Evolutionary conservation across 805 yeast species (phyloP).

Genomic region (Blastobotrys terrestris): DNA sequence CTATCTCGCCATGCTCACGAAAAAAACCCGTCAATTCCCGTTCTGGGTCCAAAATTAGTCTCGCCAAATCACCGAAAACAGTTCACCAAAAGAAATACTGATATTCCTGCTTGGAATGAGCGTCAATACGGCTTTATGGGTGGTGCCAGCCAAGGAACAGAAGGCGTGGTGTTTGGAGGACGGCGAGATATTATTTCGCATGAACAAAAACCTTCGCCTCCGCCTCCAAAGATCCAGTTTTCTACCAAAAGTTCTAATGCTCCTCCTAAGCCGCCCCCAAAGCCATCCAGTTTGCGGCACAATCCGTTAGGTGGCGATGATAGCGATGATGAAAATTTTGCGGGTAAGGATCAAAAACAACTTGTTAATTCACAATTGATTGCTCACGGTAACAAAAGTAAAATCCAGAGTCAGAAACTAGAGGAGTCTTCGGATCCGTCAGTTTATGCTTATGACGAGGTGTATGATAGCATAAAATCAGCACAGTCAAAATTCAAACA

Average conservation of each 20-base stretch:
- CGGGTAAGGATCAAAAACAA: conserved; percentile 6
- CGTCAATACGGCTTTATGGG: conserved; percentile 54
- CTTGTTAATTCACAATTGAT: not conserved
- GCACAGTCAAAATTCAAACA: conserved; percentile 13
- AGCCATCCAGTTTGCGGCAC: not conserved
- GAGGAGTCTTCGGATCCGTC: conserved; percentile 5
- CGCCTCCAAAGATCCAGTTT: conserved; percentile 16
- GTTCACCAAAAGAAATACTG: conserved; percentile 48
- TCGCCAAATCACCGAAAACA: conserved; percentile 23
- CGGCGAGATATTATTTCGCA: conserved; percentile 38
- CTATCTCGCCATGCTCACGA: conserved; percentile 63
- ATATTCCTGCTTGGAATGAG: conserved; percentile 48
- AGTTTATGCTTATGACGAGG: conserved; percentile 41
- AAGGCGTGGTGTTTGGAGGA: conserved; percentile 49
- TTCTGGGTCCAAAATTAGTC: conserved; percentile 56
- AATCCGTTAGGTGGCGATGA: conserved; percentile 7
- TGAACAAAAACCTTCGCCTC: conserved; percentile 10
- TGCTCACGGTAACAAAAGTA: conserved; percentile 9
- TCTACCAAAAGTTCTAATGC: conserved; percentile 6
- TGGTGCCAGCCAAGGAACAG: conserved; percentile 43
- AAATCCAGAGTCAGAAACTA: conserved; percentile 1
- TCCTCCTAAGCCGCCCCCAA: not conserved
- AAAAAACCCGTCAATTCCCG: conserved; percentile 44
- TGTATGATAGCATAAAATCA: conserved; percentile 39
- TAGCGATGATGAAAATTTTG: conserved; percentile 8